Evolutionary conservation across 2,329 filamentous ascomycete species (phyloP), one percentile per base, ranked within the genome.

Genomic region (Pseudogymnoascus sp.): DNA sequence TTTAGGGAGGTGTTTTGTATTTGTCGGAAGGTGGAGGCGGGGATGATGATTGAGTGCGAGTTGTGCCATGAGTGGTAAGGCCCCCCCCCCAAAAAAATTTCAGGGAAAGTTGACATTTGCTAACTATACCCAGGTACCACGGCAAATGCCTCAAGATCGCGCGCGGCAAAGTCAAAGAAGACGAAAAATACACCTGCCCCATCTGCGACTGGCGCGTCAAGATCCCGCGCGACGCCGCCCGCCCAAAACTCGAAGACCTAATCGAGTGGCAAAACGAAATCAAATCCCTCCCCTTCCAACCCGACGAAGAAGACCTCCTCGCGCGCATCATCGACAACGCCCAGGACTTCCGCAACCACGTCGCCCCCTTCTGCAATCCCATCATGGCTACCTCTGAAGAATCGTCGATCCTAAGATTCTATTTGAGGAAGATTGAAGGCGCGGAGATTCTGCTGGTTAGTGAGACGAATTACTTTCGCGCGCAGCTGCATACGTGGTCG

Each of bases 41-140:
- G 95, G 61, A 96, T 97, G 89, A 99, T 99, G 95, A 97, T 99
- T 70, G 95, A 99, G 76, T 99, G 95, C 74, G 95, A 97, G 74
- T 81, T 97, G 40, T 99, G 95, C 76, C 93, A 97, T 72, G 95
- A 99, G 78, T 99, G 95, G 95, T 93, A 75, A 79, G n/a, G n/a
- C n/a, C n/a, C n/a, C n/a, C n/a, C n/a, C n/a, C n/a, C n/a, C n/a
- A n/a, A n/a, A n/a, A n/a, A n/a, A n/a, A n/a, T n/a, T n/a, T n/a
- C n/a, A n/a, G n/a, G n/a, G n/a, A n/a, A n/a, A n/a, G n/a, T n/a
- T n/a, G n/a, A n/a, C n/a, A n/a, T n/a, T n/a, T n/a, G n/a, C n/a
- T n/a, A n/a, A n/a, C n/a, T n/a, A 39, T 29, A 8, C 26, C 7
- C 66, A 93, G 89, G 90, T 99, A 99, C 73, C 95, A 99, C 71